Conservation (phyloP, 345 rosid species). For the Salix brachista region DNA sequence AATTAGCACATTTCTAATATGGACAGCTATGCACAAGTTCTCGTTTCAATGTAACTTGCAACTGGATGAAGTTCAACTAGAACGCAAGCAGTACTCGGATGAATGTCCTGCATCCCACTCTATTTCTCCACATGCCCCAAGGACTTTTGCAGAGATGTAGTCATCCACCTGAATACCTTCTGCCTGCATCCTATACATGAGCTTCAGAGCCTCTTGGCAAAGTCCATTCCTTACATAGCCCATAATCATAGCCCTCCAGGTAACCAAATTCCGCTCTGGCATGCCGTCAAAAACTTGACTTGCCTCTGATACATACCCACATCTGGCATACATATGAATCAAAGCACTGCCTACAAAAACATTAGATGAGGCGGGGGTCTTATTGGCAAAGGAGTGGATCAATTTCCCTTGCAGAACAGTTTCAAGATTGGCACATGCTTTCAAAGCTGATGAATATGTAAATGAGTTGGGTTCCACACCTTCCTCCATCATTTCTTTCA, state of each 20-base stretch:
- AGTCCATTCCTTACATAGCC: conserved; percentile 71
- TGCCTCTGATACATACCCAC: conserved; percentile 73
- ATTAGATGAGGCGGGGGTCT: conserved; percentile 53
- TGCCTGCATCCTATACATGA: conserved; percentile 71
- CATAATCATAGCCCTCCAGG: conserved; percentile 82
- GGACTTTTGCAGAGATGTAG: conserved; percentile 53
- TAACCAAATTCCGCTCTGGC: conserved; percentile 66
- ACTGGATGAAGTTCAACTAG: conserved; percentile 23
- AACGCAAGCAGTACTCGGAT: conserved; percentile 33
- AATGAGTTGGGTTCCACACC: conserved; percentile 77
- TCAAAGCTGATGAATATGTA: conserved; percentile 76
- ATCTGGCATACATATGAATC: conserved; percentile 80
- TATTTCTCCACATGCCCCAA: conserved; percentile 59
- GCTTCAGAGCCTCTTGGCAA: conserved; percentile 76
- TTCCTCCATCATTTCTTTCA: conserved; percentile 81
- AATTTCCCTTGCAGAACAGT: conserved; percentile 53
- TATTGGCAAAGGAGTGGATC: conserved; percentile 78
- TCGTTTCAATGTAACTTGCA: background rate
- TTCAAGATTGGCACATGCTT: conserved; percentile 80
- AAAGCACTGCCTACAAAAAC: conserved; percentile 81
- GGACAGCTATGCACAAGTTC: background rate
- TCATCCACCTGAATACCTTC: conserved; percentile 78
- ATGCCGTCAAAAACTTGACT: conserved; percentile 65
- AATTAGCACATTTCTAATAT: background rate
- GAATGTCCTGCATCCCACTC: conserved; percentile 40